Evolutionary conservation across 495 filamentous ascomycete genomes (phyloP).

Genomic region (Astrocystis sublimbata): DNA sequence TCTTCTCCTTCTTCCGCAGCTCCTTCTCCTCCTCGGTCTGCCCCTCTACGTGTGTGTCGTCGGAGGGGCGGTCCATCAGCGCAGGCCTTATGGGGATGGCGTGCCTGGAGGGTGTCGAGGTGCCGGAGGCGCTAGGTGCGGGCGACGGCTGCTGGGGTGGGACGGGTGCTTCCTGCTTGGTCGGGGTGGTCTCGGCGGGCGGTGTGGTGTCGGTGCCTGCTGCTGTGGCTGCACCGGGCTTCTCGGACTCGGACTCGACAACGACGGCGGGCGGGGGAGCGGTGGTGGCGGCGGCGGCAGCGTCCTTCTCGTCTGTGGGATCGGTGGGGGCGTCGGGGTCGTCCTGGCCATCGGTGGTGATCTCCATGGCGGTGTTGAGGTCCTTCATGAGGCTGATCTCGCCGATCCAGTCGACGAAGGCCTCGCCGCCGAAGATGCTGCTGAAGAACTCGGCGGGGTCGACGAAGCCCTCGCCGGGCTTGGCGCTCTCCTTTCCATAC

Average conservation of each 20-base stretch:
- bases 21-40: conserved; percentile 71
- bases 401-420: conserved; percentile 88
- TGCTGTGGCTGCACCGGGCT: conserved; percentile 5
- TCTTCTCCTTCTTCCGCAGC: conserved; percentile 74
- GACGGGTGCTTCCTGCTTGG: conserved; percentile 25
- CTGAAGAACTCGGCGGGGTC: conserved; percentile 98
- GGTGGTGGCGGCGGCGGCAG: conserved; percentile 25
- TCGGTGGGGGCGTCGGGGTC: conserved; percentile 53
- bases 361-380: conserved; percentile 86
- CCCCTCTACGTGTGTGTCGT: conserved; percentile 71
- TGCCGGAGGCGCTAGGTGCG: conserved; percentile 58
- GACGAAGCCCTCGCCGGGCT: conserved; percentile 87
- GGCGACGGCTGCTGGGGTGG: conserved; percentile 37
- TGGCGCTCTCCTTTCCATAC: conserved; percentile 88
- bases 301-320: conserved; percentile 49
- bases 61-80: conserved; percentile 85
- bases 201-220: conserved; percentile 6
- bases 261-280: conserved; percentile 40
- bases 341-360: conserved; percentile 72
- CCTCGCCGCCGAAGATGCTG: conserved; percentile 97
- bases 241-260: conserved; percentile 45
- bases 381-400: conserved; percentile 94
- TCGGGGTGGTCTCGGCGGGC: conserved; percentile 18
- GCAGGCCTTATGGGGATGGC: conserved; percentile 75
- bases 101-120: conserved; percentile 34